Evolutionary conservation across 2,329 filamentous ascomycete species (phyloP).

Genomic region (Alternaria sp.): DNA sequence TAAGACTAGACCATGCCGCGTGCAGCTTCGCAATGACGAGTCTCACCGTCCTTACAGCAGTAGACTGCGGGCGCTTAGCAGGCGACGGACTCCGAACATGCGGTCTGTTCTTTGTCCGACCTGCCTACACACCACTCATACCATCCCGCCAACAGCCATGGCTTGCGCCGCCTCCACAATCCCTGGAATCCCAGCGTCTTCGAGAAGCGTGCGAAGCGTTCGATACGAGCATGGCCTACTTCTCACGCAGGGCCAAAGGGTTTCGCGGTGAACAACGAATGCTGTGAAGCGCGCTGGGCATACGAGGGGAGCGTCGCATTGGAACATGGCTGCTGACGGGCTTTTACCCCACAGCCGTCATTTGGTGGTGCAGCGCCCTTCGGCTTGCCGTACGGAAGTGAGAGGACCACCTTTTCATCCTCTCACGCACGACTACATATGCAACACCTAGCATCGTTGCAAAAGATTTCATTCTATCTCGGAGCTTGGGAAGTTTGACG

Average conservation of each 20-base stretch:
- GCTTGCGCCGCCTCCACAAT: slow-evolving; percentile 22
- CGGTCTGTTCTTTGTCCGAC: slow-evolving; percentile 17
- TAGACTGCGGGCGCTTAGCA: slow-evolving; percentile 32
- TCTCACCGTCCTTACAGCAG: slow-evolving; percentile 33
- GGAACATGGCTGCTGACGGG: slow-evolving; percentile 22
- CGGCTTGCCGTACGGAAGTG: slow-evolving; percentile 14
- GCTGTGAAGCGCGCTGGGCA: slow-evolving; percentile 13
- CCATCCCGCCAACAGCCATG: slow-evolving; percentile 17
- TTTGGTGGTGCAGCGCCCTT: slow-evolving; percentile 16
- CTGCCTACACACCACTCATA: slow-evolving; percentile 18
- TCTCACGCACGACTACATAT: not conserved
- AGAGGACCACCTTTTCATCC: not conserved
- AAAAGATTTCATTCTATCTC: not conserved
- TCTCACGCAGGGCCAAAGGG: slow-evolving; percentile 10
- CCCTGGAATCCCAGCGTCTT: slow-evolving; percentile 32
- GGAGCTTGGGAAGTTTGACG: not conserved
- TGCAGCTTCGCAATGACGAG: slow-evolving; percentile 22
- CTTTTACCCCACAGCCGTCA: slow-evolving; percentile 25
- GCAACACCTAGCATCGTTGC: not conserved
- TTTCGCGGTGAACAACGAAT: slow-evolving; percentile 2
- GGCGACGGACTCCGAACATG: slow-evolving; percentile 42
- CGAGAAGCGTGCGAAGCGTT: slow-evolving; percentile 36
- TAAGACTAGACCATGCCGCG: slow-evolving; percentile 19
- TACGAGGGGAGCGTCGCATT: slow-evolving; percentile 7
- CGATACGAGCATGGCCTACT: slow-evolving; percentile 19